A percentile compares a stretch with the other conserved stretches of the same genome.
Conservation (phyloP, 352 stramenopile species). For the Phytophthora pluvialis region DNA sequence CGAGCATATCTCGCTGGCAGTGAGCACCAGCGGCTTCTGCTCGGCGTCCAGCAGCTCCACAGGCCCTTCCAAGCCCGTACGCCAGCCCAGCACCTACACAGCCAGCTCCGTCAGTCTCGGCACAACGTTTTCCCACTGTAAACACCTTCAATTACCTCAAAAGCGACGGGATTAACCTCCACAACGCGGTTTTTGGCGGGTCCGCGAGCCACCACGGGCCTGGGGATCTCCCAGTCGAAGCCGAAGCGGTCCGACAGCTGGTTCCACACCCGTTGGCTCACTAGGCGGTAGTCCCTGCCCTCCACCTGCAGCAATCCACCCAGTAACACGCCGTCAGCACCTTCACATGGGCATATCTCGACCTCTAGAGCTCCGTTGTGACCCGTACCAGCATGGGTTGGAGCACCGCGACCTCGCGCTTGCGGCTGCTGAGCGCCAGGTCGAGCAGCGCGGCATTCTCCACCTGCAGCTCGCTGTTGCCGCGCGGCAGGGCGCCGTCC, state of each 20-base stretch:
- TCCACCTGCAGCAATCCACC: constrained; percentile 49
- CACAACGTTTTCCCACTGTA: background rate
- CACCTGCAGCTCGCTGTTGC: constrained; percentile 27
- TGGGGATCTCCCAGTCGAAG: constrained; percentile 76
- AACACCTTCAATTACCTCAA: constrained; percentile 51
- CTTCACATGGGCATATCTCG: background rate
- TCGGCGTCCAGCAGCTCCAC: constrained; percentile 39
- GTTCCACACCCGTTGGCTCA: constrained; percentile 79
- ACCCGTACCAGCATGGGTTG: constrained; percentile 56
- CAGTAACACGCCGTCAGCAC: background rate
- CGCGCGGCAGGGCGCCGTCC: constrained; percentile 15
- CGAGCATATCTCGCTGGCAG: constrained; percentile 41
- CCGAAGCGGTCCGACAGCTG: constrained; percentile 64
- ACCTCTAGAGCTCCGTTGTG: constrained; percentile 4
- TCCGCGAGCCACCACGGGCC: constrained; percentile 59
- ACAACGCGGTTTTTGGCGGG: constrained; percentile 51
- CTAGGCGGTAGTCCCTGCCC: constrained; percentile 62
- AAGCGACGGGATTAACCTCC: constrained; percentile 74
- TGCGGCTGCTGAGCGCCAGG: constrained; percentile 42
- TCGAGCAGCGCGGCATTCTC: constrained; percentile 64
- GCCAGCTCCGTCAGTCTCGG: background rate
- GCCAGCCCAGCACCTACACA: constrained; percentile 39
- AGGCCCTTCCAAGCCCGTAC: constrained; percentile 27
- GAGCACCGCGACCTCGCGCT: constrained; percentile 58
- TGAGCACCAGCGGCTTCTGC: constrained; percentile 52